phyloP scores from a whole-genome alignment of 1,139 yeast species.

The Suhomyces wounanorum region DNA sequence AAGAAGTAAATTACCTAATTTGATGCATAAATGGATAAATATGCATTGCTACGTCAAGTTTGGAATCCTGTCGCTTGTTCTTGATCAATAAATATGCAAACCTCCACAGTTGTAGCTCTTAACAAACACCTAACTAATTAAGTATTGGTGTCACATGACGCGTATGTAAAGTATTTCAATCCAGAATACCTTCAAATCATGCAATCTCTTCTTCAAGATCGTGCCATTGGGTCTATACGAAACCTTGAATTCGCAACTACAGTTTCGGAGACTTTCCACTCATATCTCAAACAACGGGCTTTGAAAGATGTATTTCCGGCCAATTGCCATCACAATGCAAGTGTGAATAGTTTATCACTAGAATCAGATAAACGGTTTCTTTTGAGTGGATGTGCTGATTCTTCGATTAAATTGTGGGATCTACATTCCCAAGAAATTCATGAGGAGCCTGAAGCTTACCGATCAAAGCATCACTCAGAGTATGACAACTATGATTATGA shows the following conservation, averaged over 20 bases:
- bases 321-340: slow-evolving; percentile 44
- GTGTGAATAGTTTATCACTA: slow-evolving; percentile 67
- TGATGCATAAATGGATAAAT: too few relatives aligned
- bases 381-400: slow-evolving; percentile 78
- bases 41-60: too few relatives aligned
- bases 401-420: slow-evolving; percentile 68
- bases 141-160: slow-evolving; percentile 5
- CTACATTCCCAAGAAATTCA: slow-evolving; percentile 25
- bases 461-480: slow-evolving; percentile 10
- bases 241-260: slow-evolving; percentile 41
- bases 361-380: slow-evolving; percentile 57
- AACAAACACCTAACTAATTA: too few relatives aligned
- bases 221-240: slow-evolving; percentile 30
- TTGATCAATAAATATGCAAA: too few relatives aligned
- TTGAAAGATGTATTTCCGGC: slow-evolving; percentile 35
- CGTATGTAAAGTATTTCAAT: not conserved
- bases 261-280: slow-evolving; percentile 43
- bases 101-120: too few relatives aligned
- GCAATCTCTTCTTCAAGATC: slow-evolving; percentile 44
- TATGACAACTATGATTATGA: slow-evolving; percentile 30
- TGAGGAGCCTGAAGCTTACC: slow-evolving; percentile 15
- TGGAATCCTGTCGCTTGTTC: too few relatives aligned
- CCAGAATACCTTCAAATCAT: slow-evolving; percentile 19
- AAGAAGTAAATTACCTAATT: too few relatives aligned
- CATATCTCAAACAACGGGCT: slow-evolving; percentile 29